A percentile compares a stretch with the other conserved stretches of the same genome.
Evolutionary conservation across 768 basidiomycete genomes (phyloP).

Genomic region (Rickenella mellea): DNA sequence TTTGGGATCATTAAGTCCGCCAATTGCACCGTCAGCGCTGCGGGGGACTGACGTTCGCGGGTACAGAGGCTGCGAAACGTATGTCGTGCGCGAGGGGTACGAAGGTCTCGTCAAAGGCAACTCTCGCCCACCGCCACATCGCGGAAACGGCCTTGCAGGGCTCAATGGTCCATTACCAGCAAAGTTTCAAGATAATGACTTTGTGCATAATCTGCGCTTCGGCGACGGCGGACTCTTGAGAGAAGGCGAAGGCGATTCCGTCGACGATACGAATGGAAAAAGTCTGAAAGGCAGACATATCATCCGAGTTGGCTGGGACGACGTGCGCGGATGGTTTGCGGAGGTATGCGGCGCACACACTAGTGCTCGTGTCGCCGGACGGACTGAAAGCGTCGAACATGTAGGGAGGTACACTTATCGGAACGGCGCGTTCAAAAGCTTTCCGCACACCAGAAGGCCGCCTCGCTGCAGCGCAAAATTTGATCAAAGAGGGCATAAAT

Average conservation of each 20-base stretch:
- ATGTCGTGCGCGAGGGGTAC: conserved; percentile 96
- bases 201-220: conserved; percentile 71
- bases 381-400: background rate
- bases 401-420: conserved; percentile 91
- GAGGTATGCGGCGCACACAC: conserved; percentile 44
- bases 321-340: conserved; percentile 90
- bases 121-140: conserved; percentile 21
- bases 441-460: conserved; percentile 89
- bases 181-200: conserved; percentile 10
- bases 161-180: conserved; percentile 10
- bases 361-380: background rate
- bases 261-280: conserved; percentile 58
- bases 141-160: background rate
- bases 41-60: background rate
- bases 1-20: conserved; percentile 82
- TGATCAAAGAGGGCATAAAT: conserved; percentile 95
- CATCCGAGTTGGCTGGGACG: conserved; percentile 95
- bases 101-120: conserved; percentile 97
- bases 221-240: conserved; percentile 70
- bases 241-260: conserved; percentile 58
- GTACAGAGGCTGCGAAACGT: conserved; percentile 86
- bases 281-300: conserved; percentile 88
- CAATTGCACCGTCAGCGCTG: background rate
- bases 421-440: conserved; percentile 77
- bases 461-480: conserved; percentile 77